Conservation (phyloP, 1,284 basidiomycete species). For the Fomitiporia mediterranea region DNA sequence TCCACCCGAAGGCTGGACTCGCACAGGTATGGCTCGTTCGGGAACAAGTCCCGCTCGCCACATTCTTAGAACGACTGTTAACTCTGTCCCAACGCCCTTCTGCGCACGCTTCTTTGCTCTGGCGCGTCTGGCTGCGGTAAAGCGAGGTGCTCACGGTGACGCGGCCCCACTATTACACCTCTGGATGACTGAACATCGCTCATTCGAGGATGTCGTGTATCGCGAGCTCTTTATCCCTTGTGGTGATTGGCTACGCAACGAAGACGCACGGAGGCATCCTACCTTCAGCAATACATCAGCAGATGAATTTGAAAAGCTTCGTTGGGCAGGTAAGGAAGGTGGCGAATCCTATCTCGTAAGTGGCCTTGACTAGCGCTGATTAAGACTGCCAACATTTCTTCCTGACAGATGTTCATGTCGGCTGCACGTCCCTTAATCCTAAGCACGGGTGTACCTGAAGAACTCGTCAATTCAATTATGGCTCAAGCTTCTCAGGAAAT, state of each 20-base stretch:
- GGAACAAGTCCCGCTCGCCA: slow-evolving; percentile 4
- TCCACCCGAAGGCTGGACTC: slow-evolving; percentile 14
- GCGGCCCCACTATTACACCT: slow-evolving; percentile 49
- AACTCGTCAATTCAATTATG: slow-evolving; percentile 49
- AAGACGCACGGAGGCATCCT: slow-evolving; percentile 25
- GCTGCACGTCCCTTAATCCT: slow-evolving; percentile 65
- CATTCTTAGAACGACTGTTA: slow-evolving; percentile 25
- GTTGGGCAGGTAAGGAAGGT: slow-evolving; percentile 31
- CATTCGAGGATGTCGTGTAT: slow-evolving; percentile 52
- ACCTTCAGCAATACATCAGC: slow-evolving; percentile 32
- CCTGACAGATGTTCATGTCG: slow-evolving; percentile 52
- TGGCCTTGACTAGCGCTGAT: neutral
- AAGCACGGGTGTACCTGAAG: slow-evolving; percentile 50
- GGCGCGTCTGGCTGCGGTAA: slow-evolving; percentile 43
- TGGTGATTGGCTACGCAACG: slow-evolving; percentile 40
- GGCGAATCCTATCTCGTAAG: slow-evolving; percentile 37
- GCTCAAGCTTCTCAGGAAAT: slow-evolving; percentile 47
- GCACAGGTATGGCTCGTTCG: slow-evolving; percentile 10
- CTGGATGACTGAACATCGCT: slow-evolving; percentile 49
- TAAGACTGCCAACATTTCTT: neutral
- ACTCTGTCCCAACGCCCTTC: slow-evolving; percentile 36
- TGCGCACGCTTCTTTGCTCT: slow-evolving; percentile 58
- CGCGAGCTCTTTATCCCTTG: slow-evolving; percentile 56
- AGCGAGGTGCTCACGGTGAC: slow-evolving; percentile 56
- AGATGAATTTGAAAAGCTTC: slow-evolving; percentile 21